Evolutionary conservation across 2,329 filamentous ascomycete genomes (phyloP), one percentile per base, ranked within the genome.

Genomic region (Cercospora berteroae): DNA sequence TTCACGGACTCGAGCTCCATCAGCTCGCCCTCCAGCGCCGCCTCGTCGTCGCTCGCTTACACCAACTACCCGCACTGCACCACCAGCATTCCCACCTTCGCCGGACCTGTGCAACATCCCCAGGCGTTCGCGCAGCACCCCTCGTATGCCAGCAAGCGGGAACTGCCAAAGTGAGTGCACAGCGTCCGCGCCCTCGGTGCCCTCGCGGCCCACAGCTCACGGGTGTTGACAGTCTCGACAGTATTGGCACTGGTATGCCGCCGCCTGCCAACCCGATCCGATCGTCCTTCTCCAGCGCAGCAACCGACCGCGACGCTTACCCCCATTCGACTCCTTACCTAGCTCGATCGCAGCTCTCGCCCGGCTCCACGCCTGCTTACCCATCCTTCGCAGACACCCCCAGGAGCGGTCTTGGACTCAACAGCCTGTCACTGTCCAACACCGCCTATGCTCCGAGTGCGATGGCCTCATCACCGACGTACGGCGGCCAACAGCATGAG

Each of bases 1-100:
- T 81, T 86, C 73, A 82, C 86, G 67, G 85, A 87, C 78, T 85
- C 85, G 68, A 84, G 83, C 65, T 86, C 83, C 71, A 82, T 81
- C 72, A 84, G 82, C 73, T 82, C 83, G 67, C 82, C 81, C 72
- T 85, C 84, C 70, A 82, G 81, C 74, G 79, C 81, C 67, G 84
- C 83, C 42, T 68, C 68, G 12, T 64, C 63, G 31, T 82, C 82
- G 58, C 79, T 82, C 71, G 78, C 81, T 70, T 84, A 78, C 74
- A 74, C 73, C 67, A 72, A 67, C 67, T 78, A 77, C 50, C 74
- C 72, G 62, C 68, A 73, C 65, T 72, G 66, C 80, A 80, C 75
- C 71, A 78, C 74, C 71, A 73, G 75, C 68, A 68, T 77, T 29
- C 70, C 77, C 67, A 67, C 72, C 69, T 80, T 75, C 67, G 59